Percentiles rank a stretch among this genome's conserved stretches.
Evolutionary conservation across 176 grass and related monocot species (phyloP).

Genomic region (Oryza officinalis): DNA sequence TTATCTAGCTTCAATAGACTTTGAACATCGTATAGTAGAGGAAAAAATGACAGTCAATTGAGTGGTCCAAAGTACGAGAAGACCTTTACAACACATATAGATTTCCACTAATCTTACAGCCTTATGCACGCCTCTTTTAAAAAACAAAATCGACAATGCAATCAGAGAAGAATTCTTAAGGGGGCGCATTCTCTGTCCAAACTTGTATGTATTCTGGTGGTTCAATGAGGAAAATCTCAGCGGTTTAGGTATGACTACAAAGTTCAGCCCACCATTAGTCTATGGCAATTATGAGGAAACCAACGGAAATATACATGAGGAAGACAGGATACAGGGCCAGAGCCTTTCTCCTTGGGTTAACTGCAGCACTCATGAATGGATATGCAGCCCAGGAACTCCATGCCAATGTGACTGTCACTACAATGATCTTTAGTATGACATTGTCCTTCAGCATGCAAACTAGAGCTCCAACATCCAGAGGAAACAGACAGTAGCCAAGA

Average conservation of each 20-base stretch:
- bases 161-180: background rate
- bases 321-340: constrained; percentile 94
- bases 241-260: constrained; percentile 29
- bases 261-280: constrained; percentile 47
- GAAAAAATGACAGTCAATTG: background rate
- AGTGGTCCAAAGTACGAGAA: constrained; percentile 20
- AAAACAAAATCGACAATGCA: constrained; percentile 37
- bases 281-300: constrained; percentile 96
- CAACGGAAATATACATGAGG: constrained; percentile 98
- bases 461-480: constrained; percentile 82
- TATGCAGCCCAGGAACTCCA: constrained; percentile 99
- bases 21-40: background rate
- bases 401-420: constrained; percentile 75
- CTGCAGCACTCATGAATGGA: constrained; percentile 98
- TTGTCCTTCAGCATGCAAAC: constrained; percentile 90
- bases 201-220: constrained; percentile 36
- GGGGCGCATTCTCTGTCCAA: constrained; percentile 39
- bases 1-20: background rate
- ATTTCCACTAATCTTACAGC: constrained; percentile 49
- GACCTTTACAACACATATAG: constrained; percentile 45
- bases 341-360: constrained; percentile 95
- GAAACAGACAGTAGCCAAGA: constrained; percentile 96
- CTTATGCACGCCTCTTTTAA: constrained; percentile 29
- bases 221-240: constrained; percentile 37
- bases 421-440: constrained; percentile 81